Evolutionary conservation across 2,329 filamentous ascomycete genomes (phyloP), one percentile per base, ranked within the genome.

Genomic region (Neofusicoccum parvum): DNA sequence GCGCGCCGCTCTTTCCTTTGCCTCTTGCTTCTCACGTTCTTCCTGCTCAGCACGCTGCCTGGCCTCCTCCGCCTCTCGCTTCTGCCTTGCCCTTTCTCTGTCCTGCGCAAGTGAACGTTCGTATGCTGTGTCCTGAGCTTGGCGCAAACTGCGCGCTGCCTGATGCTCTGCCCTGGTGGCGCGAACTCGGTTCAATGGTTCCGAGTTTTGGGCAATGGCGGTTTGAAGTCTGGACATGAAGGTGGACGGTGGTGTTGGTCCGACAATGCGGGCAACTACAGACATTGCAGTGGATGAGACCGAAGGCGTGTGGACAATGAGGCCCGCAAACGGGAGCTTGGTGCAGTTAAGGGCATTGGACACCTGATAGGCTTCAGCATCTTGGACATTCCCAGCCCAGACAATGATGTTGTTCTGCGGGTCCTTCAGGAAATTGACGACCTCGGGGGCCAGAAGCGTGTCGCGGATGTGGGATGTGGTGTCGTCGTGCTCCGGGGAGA

Each of bases 401-500:
- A 99, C 79, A 41, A 98, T 82, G 36, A 97, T 86, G 73, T 94
- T 91, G 77, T 93, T 93, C 39, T 83, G 79, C 0, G 91, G 87
- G 67, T 94, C 86, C 69, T 88, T 89, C 70, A 98, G 78, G 72
- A 92, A 96, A 5, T 84, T 80, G 11, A 89, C 83, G 3, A 97
- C 88, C 49, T 94, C 89, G 1, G 87, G 86, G 1, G 90, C 85
- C 7, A 97, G 85, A 0, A 99, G 84, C 0, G 93, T 97, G 32
- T 96, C 90, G 46, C 87, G 87, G 67, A 94, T 87, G 80, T 96
- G 99, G 0, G 86, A 83, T 23, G 88, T 85, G 0, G 92, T 98
- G 71, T 98, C 93, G 73, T 99, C 95, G 77, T 99, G 94, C 78
- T 98, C 95, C 0, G 94, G 92, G 0, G 94, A 96, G 62, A 97